Evolutionary conservation across 2,329 filamentous ascomycete species (phyloP).

Genomic region (Scolecobasidium constrictum): DNA sequence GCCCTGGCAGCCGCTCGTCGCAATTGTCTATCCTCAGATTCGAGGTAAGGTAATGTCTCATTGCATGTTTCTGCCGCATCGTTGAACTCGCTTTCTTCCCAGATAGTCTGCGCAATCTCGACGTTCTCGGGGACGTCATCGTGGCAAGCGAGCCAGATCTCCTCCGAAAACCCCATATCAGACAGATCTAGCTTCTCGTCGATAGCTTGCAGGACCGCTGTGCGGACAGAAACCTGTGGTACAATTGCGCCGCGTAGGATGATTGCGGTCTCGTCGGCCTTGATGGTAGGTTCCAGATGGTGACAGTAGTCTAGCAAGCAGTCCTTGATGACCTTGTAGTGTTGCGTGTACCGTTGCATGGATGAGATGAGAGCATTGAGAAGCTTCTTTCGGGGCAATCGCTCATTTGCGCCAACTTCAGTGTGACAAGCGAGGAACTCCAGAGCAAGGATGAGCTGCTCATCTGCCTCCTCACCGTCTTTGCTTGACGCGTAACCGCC

Average conservation of each 20-base stretch:
- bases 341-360: conserved; percentile 82
- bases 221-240: conserved; percentile 67
- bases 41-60: conserved; percentile 66
- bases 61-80: conserved; percentile 54
- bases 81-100: conserved; percentile 83
- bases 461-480: conserved; percentile 65
- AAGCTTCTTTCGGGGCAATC: conserved; percentile 68
- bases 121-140: conserved; percentile 83
- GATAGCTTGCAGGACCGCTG: conserved; percentile 78
- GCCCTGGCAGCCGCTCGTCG: conserved; percentile 74
- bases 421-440: conserved; percentile 88
- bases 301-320: conserved; percentile 79
- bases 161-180: conserved; percentile 73
- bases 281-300: conserved; percentile 75
- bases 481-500: conserved; percentile 60
- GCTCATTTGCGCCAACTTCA: conserved; percentile 62
- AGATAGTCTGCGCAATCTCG: conserved; percentile 75
- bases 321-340: conserved; percentile 92
- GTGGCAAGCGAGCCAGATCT: conserved; percentile 89
- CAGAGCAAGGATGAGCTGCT: conserved; percentile 78
- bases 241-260: conserved; percentile 74
- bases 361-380: conserved; percentile 62
- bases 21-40: conserved; percentile 69
- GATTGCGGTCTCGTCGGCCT: conserved; percentile 56
- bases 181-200: conserved; percentile 86